Conservation (phyloP, 2,329 filamentous ascomycete genomes). For the Pseudogymnoascus sp. region DNA sequence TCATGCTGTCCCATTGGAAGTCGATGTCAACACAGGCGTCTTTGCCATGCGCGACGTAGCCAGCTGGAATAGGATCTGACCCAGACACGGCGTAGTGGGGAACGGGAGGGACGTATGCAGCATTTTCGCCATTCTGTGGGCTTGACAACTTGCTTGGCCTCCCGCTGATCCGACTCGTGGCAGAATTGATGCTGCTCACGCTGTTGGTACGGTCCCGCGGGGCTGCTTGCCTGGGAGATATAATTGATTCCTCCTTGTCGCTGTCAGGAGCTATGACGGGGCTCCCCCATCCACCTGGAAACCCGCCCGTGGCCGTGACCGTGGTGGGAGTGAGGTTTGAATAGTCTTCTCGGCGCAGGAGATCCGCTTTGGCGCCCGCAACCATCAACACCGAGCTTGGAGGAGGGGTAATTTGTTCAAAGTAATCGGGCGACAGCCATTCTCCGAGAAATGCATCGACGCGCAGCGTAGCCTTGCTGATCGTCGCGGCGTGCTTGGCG, state of each 20-base stretch:
- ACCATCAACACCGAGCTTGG: conserved; percentile 83
- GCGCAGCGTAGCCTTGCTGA: conserved; percentile 58
- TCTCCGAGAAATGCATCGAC: conserved; percentile 91
- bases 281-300: conserved; percentile 32
- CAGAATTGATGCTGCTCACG: conserved; percentile 23
- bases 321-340: conserved; percentile 30
- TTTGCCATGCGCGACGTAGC: conserved; percentile 83
- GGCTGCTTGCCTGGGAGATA: conserved; percentile 12
- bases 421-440: conserved; percentile 92
- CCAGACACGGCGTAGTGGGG: conserved; percentile 77
- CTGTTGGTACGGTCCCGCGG: conserved; percentile 27
- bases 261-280: conserved; percentile 20
- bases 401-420: conserved; percentile 82
- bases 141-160: not conserved
- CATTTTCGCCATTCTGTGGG: conserved; percentile 19
- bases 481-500: conserved; percentile 19
- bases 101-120: conserved; percentile 62
- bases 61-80: conserved; percentile 73
- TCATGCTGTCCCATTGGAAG: conserved; percentile 92
- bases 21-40: conserved; percentile 83
- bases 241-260: conserved; percentile 22
- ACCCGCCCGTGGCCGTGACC: conserved; percentile 23
- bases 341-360: conserved; percentile 69
- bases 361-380: conserved; percentile 75
- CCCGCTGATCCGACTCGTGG: not conserved